Conservation (phyloP, 192 early-diverging fungal genomes). For the Entomortierella lignicola region DNA sequence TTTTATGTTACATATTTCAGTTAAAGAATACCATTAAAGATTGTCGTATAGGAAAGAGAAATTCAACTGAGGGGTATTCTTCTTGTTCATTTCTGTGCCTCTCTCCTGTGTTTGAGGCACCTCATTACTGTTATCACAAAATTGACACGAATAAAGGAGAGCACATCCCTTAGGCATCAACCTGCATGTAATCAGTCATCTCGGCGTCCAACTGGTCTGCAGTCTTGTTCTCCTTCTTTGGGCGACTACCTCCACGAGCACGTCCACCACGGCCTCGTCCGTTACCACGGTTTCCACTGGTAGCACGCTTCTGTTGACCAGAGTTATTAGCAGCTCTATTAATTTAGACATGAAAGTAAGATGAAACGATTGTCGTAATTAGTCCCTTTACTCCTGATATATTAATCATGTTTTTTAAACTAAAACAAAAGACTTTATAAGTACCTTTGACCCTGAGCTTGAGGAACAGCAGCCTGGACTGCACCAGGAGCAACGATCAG, state of each 20-base stretch:
- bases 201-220: conserved; percentile 61
- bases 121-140: no score
- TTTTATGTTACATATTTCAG: no score
- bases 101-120: no score
- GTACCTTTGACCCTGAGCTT: conserved; percentile 33
- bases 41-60: no score
- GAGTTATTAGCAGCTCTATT: conserved; percentile 16
- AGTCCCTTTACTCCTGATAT: background rate
- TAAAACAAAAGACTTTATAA: background rate
- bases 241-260: conserved; percentile 12
- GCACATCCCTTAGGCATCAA: conserved; percentile 43
- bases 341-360: background rate
- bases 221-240: conserved; percentile 54
- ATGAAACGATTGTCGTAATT: background rate
- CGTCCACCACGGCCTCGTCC: conserved; percentile 47
- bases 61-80: no score
- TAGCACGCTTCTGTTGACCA: conserved; percentile 13
- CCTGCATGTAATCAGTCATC: conserved; percentile 63
- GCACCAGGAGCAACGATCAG: conserved; percentile 55
- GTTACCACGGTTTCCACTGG: conserved; percentile 8
- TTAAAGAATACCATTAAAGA: no score
- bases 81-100: no score
- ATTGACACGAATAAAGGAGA: no score
- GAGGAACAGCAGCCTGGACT: conserved; percentile 45
- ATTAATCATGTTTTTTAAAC: background rate